phyloP scores from a whole-genome alignment of 257 asterid species.

The Solanum corneliomulleri region DNA sequence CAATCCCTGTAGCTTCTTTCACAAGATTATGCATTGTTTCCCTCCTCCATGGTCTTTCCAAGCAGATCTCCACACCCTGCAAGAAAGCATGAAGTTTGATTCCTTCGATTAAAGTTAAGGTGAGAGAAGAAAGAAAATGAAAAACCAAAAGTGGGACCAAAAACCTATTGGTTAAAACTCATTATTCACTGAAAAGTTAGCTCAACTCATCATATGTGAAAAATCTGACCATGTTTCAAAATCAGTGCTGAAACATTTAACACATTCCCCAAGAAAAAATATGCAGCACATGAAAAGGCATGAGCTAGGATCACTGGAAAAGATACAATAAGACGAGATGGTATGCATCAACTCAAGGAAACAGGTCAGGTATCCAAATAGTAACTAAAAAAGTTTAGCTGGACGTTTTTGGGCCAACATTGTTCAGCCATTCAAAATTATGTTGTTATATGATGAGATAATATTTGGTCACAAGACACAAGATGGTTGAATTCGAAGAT shows the following conservation, averaged over 20 bases:
- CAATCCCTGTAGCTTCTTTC: constrained; percentile 77
- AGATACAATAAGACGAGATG: not conserved
- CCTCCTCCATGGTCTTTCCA: constrained; percentile 97
- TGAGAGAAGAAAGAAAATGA: not conserved
- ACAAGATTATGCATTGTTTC: constrained; percentile 97
- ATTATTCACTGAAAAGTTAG: not conserved
- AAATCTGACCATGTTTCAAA: not conserved
- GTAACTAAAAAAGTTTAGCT: not conserved
- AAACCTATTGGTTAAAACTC: not conserved
- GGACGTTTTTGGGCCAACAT: not conserved
- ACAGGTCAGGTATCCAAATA: not conserved
- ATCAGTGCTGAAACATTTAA: not conserved
- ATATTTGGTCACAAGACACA: not conserved
- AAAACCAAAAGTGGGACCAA: not conserved
- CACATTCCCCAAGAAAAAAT: not conserved
- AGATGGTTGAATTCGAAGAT: not conserved
- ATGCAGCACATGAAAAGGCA: not conserved
- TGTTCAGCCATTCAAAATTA: not conserved
- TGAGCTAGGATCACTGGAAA: not conserved
- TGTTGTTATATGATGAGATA: not conserved
- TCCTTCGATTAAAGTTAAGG: not conserved
- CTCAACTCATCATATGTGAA: not conserved
- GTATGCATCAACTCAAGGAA: not conserved
- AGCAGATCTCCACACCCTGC: constrained; percentile 76
- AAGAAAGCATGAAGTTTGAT: not conserved